These are phyloP conservation scores for Pochonia chlamydosporia DNA, from an alignment of 2,329 filamentous ascomycete species.

Conservation along the genomic window DNA sequence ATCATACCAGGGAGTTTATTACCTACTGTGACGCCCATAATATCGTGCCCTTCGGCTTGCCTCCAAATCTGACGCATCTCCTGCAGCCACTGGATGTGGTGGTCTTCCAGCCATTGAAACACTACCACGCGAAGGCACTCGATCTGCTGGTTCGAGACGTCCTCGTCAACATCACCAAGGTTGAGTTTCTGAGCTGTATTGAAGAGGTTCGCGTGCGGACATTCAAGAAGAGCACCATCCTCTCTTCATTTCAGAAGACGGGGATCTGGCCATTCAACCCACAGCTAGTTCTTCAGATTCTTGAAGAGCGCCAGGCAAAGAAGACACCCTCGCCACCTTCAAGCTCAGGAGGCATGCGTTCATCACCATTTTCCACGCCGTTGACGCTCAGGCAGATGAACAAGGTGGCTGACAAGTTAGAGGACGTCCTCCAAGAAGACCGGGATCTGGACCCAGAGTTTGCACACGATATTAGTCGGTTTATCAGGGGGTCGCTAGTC, in stretches of 20 bases:
- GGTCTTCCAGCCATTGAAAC: slow-evolving; percentile 6
- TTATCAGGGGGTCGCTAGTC: too few species aligned
- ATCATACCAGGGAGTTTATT: too few species aligned
- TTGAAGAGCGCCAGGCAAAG: too few species aligned
- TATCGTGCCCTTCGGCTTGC: slow-evolving; percentile 9
- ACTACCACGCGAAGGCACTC: slow-evolving; percentile 5
- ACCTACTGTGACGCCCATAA: too few species aligned
- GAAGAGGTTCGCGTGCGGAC: too few species aligned
- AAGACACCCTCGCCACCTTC: too few species aligned
- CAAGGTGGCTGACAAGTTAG: too few species aligned
- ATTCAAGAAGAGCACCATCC: too few species aligned
- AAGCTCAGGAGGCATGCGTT: too few species aligned
- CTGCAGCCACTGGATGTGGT: slow-evolving; percentile 5
- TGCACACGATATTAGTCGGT: neutral
- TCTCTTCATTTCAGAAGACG: too few species aligned
- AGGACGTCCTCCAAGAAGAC: slow-evolving; percentile 5
- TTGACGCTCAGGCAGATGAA: slow-evolving; percentile 1
- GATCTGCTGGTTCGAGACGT: neutral
- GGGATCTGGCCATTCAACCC: too few species aligned
- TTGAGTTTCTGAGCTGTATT: slow-evolving; percentile 6
- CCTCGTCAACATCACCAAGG: slow-evolving; percentile 1
- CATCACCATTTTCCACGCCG: slow-evolving; percentile 1
- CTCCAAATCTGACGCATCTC: slow-evolving; percentile 4
- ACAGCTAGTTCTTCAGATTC: too few species aligned
- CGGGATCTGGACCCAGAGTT: neutral